Conservation (phyloP, 345 rosid species). For the Gynandropsis gynandra region DNA sequence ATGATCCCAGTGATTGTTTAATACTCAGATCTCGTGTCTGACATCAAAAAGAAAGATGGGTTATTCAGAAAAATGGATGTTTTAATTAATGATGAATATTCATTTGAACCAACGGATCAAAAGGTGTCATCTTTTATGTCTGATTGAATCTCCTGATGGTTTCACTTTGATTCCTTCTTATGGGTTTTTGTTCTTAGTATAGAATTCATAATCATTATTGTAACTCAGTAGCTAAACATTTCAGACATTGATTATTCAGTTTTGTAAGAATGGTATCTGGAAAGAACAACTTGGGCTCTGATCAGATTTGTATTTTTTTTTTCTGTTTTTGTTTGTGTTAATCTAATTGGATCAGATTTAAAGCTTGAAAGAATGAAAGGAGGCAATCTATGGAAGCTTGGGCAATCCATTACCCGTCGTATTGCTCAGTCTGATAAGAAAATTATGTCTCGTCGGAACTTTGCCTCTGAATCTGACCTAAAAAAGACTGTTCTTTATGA, state of each 20-base stretch:
- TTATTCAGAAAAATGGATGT: too few species aligned
- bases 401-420: slow-evolving; percentile 80
- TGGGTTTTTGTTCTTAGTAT: not conserved
- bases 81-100: too few species aligned
- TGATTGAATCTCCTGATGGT: not conserved
- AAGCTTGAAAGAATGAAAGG: slow-evolving; percentile 67
- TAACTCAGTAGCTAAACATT: too few species aligned
- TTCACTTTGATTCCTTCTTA: too few species aligned
- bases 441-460: slow-evolving; percentile 50
- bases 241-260: too few species aligned
- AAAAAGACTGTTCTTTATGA: slow-evolving; percentile 89
- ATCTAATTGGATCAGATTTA: slow-evolving; percentile 24
- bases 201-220: too few species aligned
- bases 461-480: slow-evolving; percentile 70
- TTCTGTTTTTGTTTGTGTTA: slow-evolving; percentile 1
- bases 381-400: slow-evolving; percentile 89
- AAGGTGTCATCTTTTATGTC: too few species aligned
- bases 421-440: slow-evolving; percentile 73
- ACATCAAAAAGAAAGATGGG: too few species aligned
- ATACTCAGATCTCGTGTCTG: not conserved
- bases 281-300: too few species aligned
- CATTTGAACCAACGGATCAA: too few species aligned
- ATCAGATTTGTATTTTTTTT: too few species aligned
- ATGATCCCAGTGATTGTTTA: slow-evolving; percentile 15
- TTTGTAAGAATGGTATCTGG: too few species aligned